phyloP scores from a whole-genome alignment of 2,329 filamentous ascomycete species.

The Camillea tinctor region DNA sequence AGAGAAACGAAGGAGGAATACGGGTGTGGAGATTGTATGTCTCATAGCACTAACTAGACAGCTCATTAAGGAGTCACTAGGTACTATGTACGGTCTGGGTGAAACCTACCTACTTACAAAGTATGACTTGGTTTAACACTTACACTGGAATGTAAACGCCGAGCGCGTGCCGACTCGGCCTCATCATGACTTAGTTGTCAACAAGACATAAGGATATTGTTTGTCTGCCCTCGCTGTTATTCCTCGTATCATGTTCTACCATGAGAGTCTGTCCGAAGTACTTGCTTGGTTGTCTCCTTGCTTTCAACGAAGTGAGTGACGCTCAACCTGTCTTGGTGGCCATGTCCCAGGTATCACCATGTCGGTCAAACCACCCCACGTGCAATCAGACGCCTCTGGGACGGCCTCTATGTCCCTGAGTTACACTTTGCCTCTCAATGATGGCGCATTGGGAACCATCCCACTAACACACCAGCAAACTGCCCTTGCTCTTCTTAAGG shows the following conservation, averaged over 20 bases:
- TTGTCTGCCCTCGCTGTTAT: not conserved
- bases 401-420: conserved; percentile 13
- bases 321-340: not conserved
- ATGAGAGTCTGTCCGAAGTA: not conserved
- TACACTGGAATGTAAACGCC: not conserved
- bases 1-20: not conserved
- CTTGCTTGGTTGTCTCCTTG: not conserved
- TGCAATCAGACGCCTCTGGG: not conserved
- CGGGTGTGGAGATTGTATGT: not conserved
- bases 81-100: not conserved
- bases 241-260: not conserved
- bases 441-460: conserved; percentile 19
- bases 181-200: not conserved
- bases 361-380: not conserved
- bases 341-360: not conserved
- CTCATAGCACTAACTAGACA: not conserved
- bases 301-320: not conserved
- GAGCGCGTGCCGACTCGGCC: not conserved
- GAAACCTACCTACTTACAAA: not conserved
- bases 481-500: conserved; percentile 13
- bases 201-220: not conserved
- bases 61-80: not conserved
- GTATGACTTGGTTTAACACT: not conserved
- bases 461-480: conserved; percentile 23
- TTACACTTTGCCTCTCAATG: conserved; percentile 19